These are phyloP conservation scores for Bipolaris victoriae DNA, from an alignment of 2,329 filamentous ascomycete species.

Conservation along the genomic window DNA sequence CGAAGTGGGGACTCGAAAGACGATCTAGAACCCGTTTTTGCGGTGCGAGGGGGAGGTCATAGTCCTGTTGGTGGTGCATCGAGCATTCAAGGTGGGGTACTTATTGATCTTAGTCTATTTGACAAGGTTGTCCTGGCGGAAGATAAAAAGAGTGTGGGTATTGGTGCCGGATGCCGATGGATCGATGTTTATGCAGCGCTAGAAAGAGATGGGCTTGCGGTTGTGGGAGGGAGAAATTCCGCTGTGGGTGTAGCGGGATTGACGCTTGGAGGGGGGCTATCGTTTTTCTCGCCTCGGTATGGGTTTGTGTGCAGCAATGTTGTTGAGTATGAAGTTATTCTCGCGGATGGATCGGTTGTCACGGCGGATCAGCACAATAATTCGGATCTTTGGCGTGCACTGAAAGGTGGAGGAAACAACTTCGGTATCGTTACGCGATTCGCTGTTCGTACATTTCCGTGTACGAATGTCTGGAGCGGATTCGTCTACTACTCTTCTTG, in stretches of 20 bases:
- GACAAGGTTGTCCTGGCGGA: conserved; percentile 13
- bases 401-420: conserved; percentile 48
- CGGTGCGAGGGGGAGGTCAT: conserved; percentile 59
- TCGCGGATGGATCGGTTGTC: conserved; percentile 44
- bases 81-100: conserved; percentile 28
- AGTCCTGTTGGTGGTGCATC: conserved; percentile 27
- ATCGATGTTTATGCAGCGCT: conserved; percentile 22
- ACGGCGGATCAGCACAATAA: conserved; percentile 37
- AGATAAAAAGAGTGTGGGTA: conserved; percentile 15
- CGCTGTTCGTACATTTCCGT: conserved; percentile 24
- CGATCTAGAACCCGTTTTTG: conserved; percentile 35
- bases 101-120: conserved; percentile 28
- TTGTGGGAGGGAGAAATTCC: conserved; percentile 33
- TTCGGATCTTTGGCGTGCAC: conserved; percentile 38
- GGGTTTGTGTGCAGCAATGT: conserved; percentile 45
- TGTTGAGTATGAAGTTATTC: conserved; percentile 44
- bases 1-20: background rate
- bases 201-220: conserved; percentile 23
- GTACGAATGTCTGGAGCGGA: conserved; percentile 45
- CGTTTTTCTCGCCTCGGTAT: conserved; percentile 40
- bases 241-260: conserved; percentile 42
- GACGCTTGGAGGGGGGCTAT: conserved; percentile 46
- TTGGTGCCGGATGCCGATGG: conserved; percentile 32
- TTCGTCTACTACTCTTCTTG: conserved; percentile 25
- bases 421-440: conserved; percentile 48